A percentile compares a stretch with the other conserved stretches of the same genome.
phyloP scores from a whole-genome alignment of 768 basidiomycete species.

The Tephrocybe rancida region DNA sequence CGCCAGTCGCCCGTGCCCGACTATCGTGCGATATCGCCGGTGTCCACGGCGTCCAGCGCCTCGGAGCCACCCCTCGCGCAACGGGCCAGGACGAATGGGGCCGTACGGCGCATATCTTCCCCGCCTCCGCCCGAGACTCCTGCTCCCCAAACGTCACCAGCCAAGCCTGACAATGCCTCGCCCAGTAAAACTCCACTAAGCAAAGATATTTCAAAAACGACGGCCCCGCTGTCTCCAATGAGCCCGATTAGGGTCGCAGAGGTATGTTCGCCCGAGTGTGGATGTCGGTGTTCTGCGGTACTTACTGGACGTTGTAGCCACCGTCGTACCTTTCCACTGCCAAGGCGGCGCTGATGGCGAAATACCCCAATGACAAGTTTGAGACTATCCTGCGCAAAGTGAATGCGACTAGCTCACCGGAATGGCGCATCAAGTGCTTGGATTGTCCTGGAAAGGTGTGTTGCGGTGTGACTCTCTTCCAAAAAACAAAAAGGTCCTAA shows the following conservation, averaged over 20 bases:
- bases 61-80: slow-evolving; percentile 78
- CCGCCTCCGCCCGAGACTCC: slow-evolving; percentile 23
- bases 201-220: slow-evolving; percentile 3
- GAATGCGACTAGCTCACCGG: slow-evolving; percentile 55
- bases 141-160: slow-evolving; percentile 18
- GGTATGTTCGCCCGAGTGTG: slow-evolving; percentile 12
- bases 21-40: slow-evolving; percentile 67
- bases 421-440: slow-evolving; percentile 90
- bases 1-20: slow-evolving; percentile 37
- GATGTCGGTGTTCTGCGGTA: not conserved
- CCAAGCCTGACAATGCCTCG: not conserved
- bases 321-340: slow-evolving; percentile 75
- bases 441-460: slow-evolving; percentile 93
- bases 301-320: slow-evolving; percentile 33
- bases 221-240: slow-evolving; percentile 23
- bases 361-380: slow-evolving; percentile 83
- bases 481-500: not conserved
- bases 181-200: slow-evolving; percentile 5
- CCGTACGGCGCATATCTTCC: slow-evolving; percentile 15
- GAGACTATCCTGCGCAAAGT: slow-evolving; percentile 71
- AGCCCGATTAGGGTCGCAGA: slow-evolving; percentile 28
- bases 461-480: not conserved
- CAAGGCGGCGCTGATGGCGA: slow-evolving; percentile 65
- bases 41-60: slow-evolving; percentile 72
- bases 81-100: slow-evolving; percentile 65